These are phyloP conservation scores for Didymella pomorum DNA, from an alignment of 2,329 filamentous ascomycete genomes.

Conservation along the genomic window DNA sequence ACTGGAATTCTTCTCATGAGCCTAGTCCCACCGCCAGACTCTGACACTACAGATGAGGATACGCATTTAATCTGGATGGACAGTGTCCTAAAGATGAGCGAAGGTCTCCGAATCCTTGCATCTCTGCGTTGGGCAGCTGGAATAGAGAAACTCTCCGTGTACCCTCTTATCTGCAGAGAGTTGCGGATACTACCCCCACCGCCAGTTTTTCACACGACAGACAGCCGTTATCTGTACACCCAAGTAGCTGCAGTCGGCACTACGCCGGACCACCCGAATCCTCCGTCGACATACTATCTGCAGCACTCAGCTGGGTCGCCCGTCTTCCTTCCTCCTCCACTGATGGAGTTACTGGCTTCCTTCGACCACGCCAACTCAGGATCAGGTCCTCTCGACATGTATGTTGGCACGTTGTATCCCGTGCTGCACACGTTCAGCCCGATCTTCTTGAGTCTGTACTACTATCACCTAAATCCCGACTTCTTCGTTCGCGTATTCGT, in stretches of 20 bases:
- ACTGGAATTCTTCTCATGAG: constrained; percentile 37
- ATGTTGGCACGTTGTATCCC: constrained; percentile 34
- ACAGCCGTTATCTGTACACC: constrained; percentile 26
- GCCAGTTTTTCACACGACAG: constrained; percentile 24
- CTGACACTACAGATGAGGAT: constrained; percentile 12
- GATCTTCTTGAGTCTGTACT: constrained; percentile 46
- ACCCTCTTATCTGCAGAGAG: constrained; percentile 41
- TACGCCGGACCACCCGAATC: constrained; percentile 38
- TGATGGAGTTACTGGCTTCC: constrained; percentile 34
- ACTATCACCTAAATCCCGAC: constrained; percentile 41
- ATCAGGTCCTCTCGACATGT: constrained; percentile 29
- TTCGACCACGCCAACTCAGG: constrained; percentile 22
- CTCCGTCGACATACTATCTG: constrained; percentile 35
- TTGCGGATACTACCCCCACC: constrained; percentile 40
- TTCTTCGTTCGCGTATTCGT: constrained; percentile 41
- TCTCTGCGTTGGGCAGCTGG: constrained; percentile 41
- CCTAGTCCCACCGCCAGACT: constrained; percentile 30
- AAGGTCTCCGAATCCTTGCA: constrained; percentile 43
- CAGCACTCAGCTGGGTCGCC: constrained; percentile 15
- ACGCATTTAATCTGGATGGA: constrained; percentile 37
- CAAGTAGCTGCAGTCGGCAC: constrained; percentile 23
- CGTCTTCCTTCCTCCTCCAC: constrained; percentile 41
- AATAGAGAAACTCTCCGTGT: constrained; percentile 44
- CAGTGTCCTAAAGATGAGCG: constrained; percentile 39
- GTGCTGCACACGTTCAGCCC: constrained; percentile 43